These are phyloP conservation scores for Decorospora gaudefroyi DNA, from an alignment of 2,329 filamentous ascomycete species.

Conservation along the genomic window DNA sequence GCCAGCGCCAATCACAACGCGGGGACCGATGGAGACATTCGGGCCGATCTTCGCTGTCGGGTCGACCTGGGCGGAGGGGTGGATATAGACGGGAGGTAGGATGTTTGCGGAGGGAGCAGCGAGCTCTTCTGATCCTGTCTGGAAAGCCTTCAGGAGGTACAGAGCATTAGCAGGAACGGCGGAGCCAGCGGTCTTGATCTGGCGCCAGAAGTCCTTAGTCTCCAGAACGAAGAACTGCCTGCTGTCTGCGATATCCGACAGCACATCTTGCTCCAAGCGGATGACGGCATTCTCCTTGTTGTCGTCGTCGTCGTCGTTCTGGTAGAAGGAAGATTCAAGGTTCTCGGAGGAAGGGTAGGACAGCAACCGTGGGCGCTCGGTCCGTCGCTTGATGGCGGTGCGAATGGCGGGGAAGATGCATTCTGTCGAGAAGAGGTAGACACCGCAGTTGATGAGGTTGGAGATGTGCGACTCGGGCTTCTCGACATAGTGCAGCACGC, in stretches of 20 bases:
- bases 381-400: conserved; percentile 91
- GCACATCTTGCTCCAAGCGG: conserved; percentile 93
- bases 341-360: conserved; percentile 97
- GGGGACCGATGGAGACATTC: conserved; percentile 94
- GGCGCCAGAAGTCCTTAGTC: conserved; percentile 99
- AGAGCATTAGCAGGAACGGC: conserved; percentile 95
- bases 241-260: conserved; percentile 92
- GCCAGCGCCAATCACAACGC: conserved; percentile 80
- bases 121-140: conserved; percentile 79
- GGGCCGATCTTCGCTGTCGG: conserved; percentile 95
- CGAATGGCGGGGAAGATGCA: conserved; percentile 96
- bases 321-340: conserved; percentile 71
- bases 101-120: conserved; percentile 83
- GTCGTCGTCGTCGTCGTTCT: conserved; percentile 69
- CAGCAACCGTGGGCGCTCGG: conserved; percentile 84
- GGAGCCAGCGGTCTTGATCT: conserved; percentile 98
- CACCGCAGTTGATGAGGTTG: conserved; percentile 98
- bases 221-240: conserved; percentile 98
- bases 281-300: conserved; percentile 81
- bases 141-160: conserved; percentile 92
- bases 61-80: conserved; percentile 86
- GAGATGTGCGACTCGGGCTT: conserved; percentile 98
- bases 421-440: conserved; percentile 95
- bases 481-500: conserved; percentile 98
- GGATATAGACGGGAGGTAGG: conserved; percentile 90